phyloP scores from a whole-genome alignment of 768 basidiomycete genomes.

The Chalciporus chontae region DNA sequence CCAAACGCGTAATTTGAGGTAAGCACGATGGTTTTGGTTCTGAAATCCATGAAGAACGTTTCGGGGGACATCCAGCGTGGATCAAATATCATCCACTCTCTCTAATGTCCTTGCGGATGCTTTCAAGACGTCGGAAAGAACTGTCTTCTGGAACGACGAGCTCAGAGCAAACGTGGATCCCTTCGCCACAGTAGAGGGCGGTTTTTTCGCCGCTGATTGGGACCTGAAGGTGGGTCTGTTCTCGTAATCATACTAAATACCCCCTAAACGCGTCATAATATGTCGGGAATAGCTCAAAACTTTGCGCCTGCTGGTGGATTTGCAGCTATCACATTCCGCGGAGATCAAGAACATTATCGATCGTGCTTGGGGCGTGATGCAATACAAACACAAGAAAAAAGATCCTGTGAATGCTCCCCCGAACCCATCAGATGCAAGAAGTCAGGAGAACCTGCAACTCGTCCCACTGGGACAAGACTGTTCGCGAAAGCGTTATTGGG shows the following conservation, averaged over 20 bases:
- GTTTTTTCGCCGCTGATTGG: constrained; percentile 81
- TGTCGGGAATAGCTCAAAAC: constrained; percentile 61
- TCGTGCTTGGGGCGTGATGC: constrained; percentile 82
- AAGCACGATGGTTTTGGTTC: constrained; percentile 34
- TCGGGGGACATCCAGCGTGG: constrained; percentile 51
- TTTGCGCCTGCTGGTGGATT: constrained; percentile 79
- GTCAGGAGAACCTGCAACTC: constrained; percentile 61
- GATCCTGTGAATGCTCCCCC: constrained; percentile 54
- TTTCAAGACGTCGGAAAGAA: constrained; percentile 69
- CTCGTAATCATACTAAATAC: constrained; percentile 21
- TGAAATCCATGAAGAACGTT: constrained; percentile 23
- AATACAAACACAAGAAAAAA: constrained; percentile 83
- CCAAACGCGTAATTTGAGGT: constrained; percentile 89
- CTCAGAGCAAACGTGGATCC: constrained; percentile 68
- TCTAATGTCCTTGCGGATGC: constrained; percentile 66
- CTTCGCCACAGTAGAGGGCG: constrained; percentile 59
- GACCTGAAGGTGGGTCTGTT: constrained; percentile 65
- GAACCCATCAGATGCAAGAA: constrained; percentile 58
- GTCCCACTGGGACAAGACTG: constrained; percentile 75
- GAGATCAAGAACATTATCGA: constrained; percentile 73
- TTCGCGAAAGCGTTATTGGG: constrained; percentile 78
- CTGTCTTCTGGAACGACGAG: constrained; percentile 78
- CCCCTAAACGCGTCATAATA: constrained; percentile 29
- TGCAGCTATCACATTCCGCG: constrained; percentile 68
- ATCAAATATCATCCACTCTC: constrained; percentile 79